These are phyloP conservation scores for Acarospora socialis DNA, from an alignment of 2,329 filamentous ascomycete genomes.

Conservation along the genomic window DNA sequence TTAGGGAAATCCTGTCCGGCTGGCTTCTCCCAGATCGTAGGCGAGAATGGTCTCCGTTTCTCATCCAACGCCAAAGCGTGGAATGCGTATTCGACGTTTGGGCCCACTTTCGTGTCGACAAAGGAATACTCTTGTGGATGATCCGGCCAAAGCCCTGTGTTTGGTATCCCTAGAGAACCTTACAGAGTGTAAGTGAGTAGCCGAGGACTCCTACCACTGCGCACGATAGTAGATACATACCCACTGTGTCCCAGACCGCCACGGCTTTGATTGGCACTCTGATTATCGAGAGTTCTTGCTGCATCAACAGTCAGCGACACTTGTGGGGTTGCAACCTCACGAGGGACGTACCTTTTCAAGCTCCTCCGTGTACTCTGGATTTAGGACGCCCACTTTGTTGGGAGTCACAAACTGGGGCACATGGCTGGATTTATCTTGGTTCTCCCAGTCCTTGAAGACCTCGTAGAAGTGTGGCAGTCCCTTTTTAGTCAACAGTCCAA, in stretches of 20 bases:
- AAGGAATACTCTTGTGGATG: slow-evolving; percentile 9
- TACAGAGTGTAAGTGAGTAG: slow-evolving; percentile 10
- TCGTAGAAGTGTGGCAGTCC: slow-evolving; percentile 19
- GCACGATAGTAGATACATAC: slow-evolving; percentile 5
- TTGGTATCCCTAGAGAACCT: slow-evolving; percentile 13
- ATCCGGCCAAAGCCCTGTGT: slow-evolving; percentile 6
- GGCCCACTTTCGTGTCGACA: slow-evolving; percentile 10
- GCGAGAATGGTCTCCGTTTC: slow-evolving; percentile 31
- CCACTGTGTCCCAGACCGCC: slow-evolving; percentile 13
- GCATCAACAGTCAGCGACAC: not conserved
- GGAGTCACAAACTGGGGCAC: no score
- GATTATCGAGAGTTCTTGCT: slow-evolving; percentile 7
- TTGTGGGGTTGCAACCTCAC: not conserved
- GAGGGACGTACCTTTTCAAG: slow-evolving; percentile 9
- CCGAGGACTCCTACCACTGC: slow-evolving; percentile 11
- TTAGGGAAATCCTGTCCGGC: slow-evolving; percentile 14
- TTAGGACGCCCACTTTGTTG: slow-evolving; percentile 16
- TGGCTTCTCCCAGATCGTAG: slow-evolving; percentile 39
- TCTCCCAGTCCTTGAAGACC: slow-evolving; percentile 21
- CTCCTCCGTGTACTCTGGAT: slow-evolving; percentile 16
- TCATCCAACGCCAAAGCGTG: slow-evolving; percentile 28
- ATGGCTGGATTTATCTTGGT: no score
- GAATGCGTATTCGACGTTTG: slow-evolving; percentile 24
- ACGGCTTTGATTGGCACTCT: slow-evolving; percentile 11
- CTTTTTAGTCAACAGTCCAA: slow-evolving; percentile 21